phyloP scores from a whole-genome alignment of 768 basidiomycete species.

The Boletellus ananiceps region DNA sequence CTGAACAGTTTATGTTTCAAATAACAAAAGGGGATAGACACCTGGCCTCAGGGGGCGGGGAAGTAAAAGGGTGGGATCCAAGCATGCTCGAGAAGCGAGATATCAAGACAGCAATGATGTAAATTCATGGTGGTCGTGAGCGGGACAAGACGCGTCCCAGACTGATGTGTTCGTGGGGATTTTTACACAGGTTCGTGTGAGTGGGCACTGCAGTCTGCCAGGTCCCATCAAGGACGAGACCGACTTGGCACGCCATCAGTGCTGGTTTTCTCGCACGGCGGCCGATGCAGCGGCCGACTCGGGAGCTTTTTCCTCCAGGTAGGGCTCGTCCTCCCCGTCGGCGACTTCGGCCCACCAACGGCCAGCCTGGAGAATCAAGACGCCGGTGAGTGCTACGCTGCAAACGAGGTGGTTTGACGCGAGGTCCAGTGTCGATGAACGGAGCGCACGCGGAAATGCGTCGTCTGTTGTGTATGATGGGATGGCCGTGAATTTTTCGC shows the following conservation, averaged over 20 bases:
- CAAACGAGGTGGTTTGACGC: slow-evolving; percentile 83
- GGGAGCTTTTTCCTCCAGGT: slow-evolving; percentile 27
- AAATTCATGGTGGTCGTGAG: slow-evolving; percentile 22
- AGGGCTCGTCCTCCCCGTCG: slow-evolving; percentile 52
- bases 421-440: slow-evolving; percentile 65
- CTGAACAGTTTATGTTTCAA: slow-evolving; percentile 6
- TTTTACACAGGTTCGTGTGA: slow-evolving; percentile 5
- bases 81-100: slow-evolving; percentile 21
- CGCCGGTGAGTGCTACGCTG: slow-evolving; percentile 85
- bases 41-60: background rate
- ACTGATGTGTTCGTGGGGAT: slow-evolving; percentile 3
- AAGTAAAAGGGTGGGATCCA: slow-evolving; percentile 3
- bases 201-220: background rate
- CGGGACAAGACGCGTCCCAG: background rate
- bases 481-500: slow-evolving; percentile 53
- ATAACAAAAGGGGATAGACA: slow-evolving; percentile 6
- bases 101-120: slow-evolving; percentile 26
- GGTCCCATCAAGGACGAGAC: background rate
- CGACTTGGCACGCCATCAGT: slow-evolving; percentile 1
- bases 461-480: slow-evolving; percentile 49
- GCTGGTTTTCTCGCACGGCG: slow-evolving; percentile 5
- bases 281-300: slow-evolving; percentile 4
- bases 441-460: slow-evolving; percentile 60
- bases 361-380: slow-evolving; percentile 76
- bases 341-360: slow-evolving; percentile 81